Base-by-base conservation (phyloP, 2,329 filamentous ascomycete genomes). In the Colletotrichum musae region DNA sequence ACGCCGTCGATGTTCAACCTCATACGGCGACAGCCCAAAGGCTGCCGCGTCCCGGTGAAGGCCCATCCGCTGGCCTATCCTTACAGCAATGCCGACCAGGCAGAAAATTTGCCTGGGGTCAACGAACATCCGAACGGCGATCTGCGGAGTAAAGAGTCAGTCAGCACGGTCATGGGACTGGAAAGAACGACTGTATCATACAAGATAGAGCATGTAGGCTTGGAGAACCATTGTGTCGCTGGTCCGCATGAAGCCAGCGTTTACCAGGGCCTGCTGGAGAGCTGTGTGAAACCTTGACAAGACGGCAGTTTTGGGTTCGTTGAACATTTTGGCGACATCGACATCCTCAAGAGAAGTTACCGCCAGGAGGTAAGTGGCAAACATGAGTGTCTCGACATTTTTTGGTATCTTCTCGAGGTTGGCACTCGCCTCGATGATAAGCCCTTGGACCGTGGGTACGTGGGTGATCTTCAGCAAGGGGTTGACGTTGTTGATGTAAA, bases 401-500 rank as follows among this genome's bases (percentile, higher is more conserved):
- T 84, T 86, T 1, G 84, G 80, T 4, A 90, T 85, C 70, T 84
- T 87, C 32, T 84, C 80, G 5, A 89, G 76, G 60, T 89, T 84
- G 3, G 86, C 84, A 43, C 86, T 86, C 7, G 89, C 89, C 66
- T 90, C 88, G 58, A 93, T 87, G 47, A 93, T 86, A 60, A 86
- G 86, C n/a, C 80, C 82, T 75, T 93, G 91, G 1, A 93, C 80
- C 1, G 86, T 92, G 0, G 90, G 90, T 0, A 88, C 87, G 74
- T 93, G 91, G 0, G 89, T 91, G 64, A 93, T 83, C 74, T 92
- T 93, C 54, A 92, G 82, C 6, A 94, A 76, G 0, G 91, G 90
- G 72, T 93, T 90, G 72, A 93, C 88, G 73, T 92, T 92, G 71
- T 89, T 87, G 50, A 93, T 84, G 75, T 92, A 93, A 16, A 88